phyloP scores from a whole-genome alignment of 345 rosid genomes.

The Populus davidiana region DNA sequence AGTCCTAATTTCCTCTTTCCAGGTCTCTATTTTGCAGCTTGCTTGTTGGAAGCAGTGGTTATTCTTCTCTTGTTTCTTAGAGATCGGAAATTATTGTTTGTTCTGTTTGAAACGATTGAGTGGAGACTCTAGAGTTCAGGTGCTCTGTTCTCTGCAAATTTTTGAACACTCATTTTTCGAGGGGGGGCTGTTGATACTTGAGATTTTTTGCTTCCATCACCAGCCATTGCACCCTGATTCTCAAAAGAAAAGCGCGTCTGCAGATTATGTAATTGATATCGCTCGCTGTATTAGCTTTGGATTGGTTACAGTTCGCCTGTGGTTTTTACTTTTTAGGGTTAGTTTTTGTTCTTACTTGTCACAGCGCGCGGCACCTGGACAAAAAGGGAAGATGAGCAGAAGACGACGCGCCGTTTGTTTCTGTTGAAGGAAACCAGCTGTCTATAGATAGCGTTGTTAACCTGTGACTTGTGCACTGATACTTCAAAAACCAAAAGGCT shows the following conservation, averaged over 20 bases:
- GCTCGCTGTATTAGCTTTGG: neutral
- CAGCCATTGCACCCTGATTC: constrained; percentile 24
- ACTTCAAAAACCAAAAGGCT: neutral
- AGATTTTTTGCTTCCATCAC: constrained; percentile 36
- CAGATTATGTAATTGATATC: no score
- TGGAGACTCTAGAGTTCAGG: constrained; percentile 66
- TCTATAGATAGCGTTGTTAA: no score
- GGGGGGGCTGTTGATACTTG: constrained; percentile 38
- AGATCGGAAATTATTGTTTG: constrained; percentile 56
- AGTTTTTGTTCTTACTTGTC: neutral
- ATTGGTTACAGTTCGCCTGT: neutral
- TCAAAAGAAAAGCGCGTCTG: neutral
- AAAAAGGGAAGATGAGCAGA: neutral
- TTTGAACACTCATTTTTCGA: constrained; percentile 60
- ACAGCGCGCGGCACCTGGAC: neutral
- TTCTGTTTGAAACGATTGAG: constrained; percentile 49
- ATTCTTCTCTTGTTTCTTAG: constrained; percentile 78
- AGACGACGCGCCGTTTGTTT: neutral
- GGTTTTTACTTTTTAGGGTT: neutral
- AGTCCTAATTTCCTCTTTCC: constrained; percentile 42
- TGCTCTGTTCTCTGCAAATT: constrained; percentile 65
- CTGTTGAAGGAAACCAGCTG: no score
- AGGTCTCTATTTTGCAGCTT: constrained; percentile 44
- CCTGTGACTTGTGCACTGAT: no score
- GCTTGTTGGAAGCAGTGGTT: constrained; percentile 58